phyloP scores from a whole-genome alignment of 2,329 filamentous ascomycete genomes.

The Magnaporthales sp. region DNA sequence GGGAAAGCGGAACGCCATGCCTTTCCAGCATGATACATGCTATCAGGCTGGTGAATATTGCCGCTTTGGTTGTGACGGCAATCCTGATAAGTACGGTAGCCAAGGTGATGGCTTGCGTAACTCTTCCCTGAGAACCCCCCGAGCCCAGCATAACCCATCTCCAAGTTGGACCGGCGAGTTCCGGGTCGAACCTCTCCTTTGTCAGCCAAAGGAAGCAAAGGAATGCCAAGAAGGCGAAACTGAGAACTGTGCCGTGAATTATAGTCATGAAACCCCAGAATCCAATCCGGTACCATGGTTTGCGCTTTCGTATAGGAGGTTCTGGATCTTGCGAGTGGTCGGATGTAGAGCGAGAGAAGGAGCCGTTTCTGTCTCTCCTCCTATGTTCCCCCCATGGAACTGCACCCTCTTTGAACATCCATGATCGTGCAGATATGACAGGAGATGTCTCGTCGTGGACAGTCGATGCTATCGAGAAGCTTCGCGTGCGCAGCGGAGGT shows the following conservation, averaged over 20 bases:
- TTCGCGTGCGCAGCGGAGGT: background rate
- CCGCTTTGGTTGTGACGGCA: conserved; percentile 11
- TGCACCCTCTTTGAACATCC: conserved; percentile 2
- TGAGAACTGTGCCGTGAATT: conserved; percentile 10
- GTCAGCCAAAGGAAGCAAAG: conserved; percentile 13
- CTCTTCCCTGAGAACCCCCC: no score
- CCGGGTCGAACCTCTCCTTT: conserved; percentile 9
- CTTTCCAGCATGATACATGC: conserved; percentile 14
- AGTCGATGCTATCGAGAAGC: background rate
- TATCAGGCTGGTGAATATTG: conserved; percentile 15
- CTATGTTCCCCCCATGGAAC: conserved; percentile 1
- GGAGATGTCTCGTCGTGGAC: conserved; percentile 1
- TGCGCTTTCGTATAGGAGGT: background rate
- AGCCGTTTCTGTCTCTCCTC: background rate
- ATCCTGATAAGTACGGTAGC: conserved; percentile 13
- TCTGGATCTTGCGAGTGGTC: background rate
- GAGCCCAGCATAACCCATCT: conserved; percentile 13
- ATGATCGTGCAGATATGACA: background rate
- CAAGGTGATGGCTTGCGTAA: conserved; percentile 14
- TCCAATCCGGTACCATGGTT: conserved; percentile 7
- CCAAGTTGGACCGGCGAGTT: conserved; percentile 10
- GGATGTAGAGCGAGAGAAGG: background rate
- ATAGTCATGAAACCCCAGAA: conserved; percentile 8
- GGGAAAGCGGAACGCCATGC: conserved; percentile 14
- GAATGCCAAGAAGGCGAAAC: conserved; percentile 12